phyloP scores from a whole-genome alignment of 257 asterid genomes.

The Anisodus tanguticus region DNA sequence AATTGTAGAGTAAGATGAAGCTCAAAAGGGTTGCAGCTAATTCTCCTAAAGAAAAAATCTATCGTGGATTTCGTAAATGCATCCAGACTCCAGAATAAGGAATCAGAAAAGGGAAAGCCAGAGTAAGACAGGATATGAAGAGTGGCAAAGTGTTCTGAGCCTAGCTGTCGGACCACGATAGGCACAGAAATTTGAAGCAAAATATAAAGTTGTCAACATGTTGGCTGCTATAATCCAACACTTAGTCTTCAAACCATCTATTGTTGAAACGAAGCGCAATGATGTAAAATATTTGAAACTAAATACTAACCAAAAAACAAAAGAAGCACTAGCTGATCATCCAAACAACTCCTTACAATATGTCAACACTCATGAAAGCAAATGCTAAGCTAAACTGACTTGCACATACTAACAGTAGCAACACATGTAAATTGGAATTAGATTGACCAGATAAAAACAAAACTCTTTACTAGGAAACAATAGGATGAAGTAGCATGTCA shows the following conservation, averaged over 20 bases:
- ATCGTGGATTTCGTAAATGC: neutral
- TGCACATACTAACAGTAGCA: neutral
- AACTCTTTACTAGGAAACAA: neutral
- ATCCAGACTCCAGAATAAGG: neutral
- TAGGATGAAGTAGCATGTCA: neutral
- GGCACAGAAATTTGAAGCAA: neutral
- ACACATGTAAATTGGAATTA: neutral
- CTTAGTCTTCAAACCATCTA: neutral
- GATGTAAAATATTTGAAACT: neutral
- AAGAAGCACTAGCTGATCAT: neutral
- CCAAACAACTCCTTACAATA: neutral
- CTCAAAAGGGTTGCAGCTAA: neutral
- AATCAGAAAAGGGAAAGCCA: neutral
- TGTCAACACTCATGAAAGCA: neutral
- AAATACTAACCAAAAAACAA: neutral
- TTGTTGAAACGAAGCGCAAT: neutral
- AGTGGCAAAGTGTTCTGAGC: neutral
- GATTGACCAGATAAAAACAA: neutral
- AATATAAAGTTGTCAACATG: neutral
- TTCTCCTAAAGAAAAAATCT: neutral
- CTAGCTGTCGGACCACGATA: neutral
- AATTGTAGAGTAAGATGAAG: neutral
- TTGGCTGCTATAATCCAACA: neutral
- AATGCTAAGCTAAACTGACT: neutral
- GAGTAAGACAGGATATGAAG: neutral